A percentile compares a stretch with the other conserved stretches of the same genome.
Conservation (phyloP, 2,329 filamentous ascomycete species). For the Penicillium sp. region DNA sequence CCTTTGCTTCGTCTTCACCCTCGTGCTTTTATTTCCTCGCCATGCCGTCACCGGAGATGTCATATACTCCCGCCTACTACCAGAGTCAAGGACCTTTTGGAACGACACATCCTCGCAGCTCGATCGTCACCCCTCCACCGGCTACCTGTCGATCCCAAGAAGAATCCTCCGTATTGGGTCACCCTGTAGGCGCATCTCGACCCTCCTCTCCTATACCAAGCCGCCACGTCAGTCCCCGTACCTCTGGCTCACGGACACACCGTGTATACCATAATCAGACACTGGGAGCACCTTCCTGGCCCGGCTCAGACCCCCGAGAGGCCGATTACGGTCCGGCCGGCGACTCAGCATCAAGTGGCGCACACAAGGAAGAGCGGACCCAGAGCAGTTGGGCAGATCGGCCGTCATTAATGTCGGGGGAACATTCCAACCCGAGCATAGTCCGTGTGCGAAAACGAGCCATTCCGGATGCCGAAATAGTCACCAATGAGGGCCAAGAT, state of each 20-base stretch:
- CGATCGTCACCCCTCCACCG: constrained; percentile 18
- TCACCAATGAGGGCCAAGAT: constrained; percentile 35
- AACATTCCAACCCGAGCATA: constrained; percentile 22
- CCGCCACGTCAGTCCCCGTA: constrained; percentile 19
- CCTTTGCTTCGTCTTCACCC: constrained; percentile 9
- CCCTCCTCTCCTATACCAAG: constrained; percentile 12
- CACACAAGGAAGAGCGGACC: constrained; percentile 29
- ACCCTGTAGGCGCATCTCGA: constrained; percentile 8
- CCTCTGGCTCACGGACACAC: constrained; percentile 24
- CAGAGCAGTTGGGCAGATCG: constrained; percentile 33
- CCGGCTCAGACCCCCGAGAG: constrained; percentile 18
- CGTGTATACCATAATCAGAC: constrained; percentile 13
- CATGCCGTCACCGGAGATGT: constrained; percentile 36
- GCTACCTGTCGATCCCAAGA: constrained; percentile 19
- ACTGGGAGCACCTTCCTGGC: constrained; percentile 16
- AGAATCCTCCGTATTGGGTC: constrained; percentile 12
- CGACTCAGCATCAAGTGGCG: constrained; percentile 25
- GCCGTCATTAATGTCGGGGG: constrained; percentile 35
- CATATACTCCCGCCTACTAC: constrained; percentile 34
- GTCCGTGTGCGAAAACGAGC: constrained; percentile 27
- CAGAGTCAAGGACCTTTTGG: constrained; percentile 27
- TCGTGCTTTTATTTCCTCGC: constrained; percentile 8
- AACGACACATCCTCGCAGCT: constrained; percentile 19
- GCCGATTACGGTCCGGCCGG: constrained; percentile 21
- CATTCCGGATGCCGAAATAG: constrained; percentile 23